Percentiles rank a stretch among this genome's conserved stretches.
phyloP scores from a whole-genome alignment of 2,329 filamentous ascomycete species.

The Helminthosporium solani region DNA sequence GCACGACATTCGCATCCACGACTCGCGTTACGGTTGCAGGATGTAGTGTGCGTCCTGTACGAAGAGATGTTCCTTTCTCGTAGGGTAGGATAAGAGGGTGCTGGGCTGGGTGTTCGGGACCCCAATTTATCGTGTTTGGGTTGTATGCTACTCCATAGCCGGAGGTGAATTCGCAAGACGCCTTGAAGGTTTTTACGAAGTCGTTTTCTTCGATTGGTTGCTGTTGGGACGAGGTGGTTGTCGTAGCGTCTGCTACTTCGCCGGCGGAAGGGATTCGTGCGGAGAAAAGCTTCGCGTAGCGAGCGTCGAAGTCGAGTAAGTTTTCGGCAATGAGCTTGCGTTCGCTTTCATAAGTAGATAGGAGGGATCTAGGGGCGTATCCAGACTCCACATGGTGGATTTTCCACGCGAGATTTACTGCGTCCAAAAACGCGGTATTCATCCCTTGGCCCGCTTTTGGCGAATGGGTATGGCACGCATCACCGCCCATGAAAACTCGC shows the following conservation, averaged over 20 bases:
- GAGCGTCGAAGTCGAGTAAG: constrained; percentile 81
- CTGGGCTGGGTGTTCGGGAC: constrained; percentile 67
- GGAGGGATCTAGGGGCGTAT: constrained; percentile 71
- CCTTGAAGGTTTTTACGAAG: constrained; percentile 89
- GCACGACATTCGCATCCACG: constrained; percentile 84
- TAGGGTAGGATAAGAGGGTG: constrained; percentile 68
- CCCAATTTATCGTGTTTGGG: constrained; percentile 83
- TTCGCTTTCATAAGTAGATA: constrained; percentile 85
- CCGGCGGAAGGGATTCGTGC: constrained; percentile 70
- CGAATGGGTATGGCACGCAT: constrained; percentile 63
- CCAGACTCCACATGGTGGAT: constrained; percentile 86
- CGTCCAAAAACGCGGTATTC: constrained; percentile 63
- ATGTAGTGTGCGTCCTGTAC: constrained; percentile 72
- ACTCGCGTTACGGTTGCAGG: constrained; percentile 83
- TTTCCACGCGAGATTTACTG: constrained; percentile 93
- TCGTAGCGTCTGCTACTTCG: constrained; percentile 66
- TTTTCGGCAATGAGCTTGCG: constrained; percentile 82
- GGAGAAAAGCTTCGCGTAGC: constrained; percentile 88
- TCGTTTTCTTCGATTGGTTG: constrained; percentile 62
- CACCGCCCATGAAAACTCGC: constrained; percentile 66
- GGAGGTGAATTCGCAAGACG: constrained; percentile 86
- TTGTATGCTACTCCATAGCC: constrained; percentile 88
- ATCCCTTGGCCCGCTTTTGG: constrained; percentile 67
- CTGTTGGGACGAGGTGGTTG: constrained; percentile 16
- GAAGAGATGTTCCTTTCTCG: constrained; percentile 57